Conservation (phyloP, 1,284 basidiomycete species). For the Ceratorhiza oryzae-sativae region DNA sequence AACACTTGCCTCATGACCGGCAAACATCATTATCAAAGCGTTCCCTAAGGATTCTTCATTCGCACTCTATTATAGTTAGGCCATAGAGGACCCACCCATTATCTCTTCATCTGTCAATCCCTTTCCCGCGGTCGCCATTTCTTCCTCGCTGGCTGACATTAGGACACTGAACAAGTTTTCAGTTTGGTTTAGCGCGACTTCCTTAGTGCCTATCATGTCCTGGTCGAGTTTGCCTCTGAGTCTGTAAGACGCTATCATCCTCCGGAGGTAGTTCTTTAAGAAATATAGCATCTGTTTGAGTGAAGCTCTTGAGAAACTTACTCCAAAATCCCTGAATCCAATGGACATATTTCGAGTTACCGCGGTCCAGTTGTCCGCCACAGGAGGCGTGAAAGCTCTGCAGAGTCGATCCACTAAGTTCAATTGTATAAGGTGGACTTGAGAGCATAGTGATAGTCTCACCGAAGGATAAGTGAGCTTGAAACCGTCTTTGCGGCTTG, state of each 20-base stretch:
- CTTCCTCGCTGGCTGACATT: conserved; percentile 20
- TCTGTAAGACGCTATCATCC: conserved; percentile 4
- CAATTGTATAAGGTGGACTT: no score
- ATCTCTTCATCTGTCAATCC: background rate
- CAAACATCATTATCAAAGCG: conserved; percentile 18
- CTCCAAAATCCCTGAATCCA: conserved; percentile 5
- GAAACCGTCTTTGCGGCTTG: conserved; percentile 1
- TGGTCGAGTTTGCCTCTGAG: background rate
- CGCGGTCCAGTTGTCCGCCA: background rate
- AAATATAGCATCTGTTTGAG: background rate
- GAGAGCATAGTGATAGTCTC: no score
- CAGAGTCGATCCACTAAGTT: no score
- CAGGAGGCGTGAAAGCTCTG: background rate
- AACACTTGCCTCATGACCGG: conserved; percentile 16
- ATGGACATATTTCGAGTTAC: background rate
- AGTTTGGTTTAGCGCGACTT: background rate
- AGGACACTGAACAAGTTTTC: conserved; percentile 33
- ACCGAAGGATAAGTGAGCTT: background rate
- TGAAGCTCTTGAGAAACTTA: background rate
- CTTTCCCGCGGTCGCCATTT: background rate
- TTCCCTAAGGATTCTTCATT: background rate
- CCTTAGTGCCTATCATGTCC: background rate
- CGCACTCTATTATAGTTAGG: background rate
- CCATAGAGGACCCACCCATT: background rate
- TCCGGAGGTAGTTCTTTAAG: conserved; percentile 4